These are phyloP conservation scores for Carex pumila DNA, from an alignment of 176 grass and related monocot genomes.

Conservation along the genomic window DNA sequence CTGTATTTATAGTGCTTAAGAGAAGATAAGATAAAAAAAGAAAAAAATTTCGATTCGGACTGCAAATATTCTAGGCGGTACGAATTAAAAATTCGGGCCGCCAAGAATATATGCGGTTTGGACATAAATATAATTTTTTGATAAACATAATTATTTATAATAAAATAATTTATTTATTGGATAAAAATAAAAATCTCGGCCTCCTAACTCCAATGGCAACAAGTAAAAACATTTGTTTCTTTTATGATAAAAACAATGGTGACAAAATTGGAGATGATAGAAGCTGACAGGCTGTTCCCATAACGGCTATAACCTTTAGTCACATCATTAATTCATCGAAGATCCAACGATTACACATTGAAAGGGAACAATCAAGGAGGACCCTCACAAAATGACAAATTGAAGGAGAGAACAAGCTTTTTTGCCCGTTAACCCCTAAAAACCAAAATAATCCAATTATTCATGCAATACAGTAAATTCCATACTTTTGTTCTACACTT, in stretches of 20 bases:
- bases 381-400: background rate
- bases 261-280: slow-evolving; percentile 8
- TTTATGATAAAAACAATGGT: background rate
- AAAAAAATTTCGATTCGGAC: too few relatives aligned
- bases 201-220: background rate
- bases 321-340: slow-evolving; percentile 29
- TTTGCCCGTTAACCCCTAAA: background rate
- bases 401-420: background rate
- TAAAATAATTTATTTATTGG: too few relatives aligned
- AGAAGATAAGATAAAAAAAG: too few relatives aligned
- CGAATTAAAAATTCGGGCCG: too few relatives aligned
- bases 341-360: slow-evolving; percentile 13
- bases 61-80: too few relatives aligned
- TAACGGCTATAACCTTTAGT: slow-evolving; percentile 18
- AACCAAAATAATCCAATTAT: background rate
- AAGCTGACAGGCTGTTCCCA: background rate
- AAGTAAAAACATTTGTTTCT: background rate
- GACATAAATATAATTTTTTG: too few relatives aligned
- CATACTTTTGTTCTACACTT: slow-evolving; percentile 7
- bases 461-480: background rate
- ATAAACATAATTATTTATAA: too few relatives aligned
- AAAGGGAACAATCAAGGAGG: background rate
- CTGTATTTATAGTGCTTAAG: too few relatives aligned
- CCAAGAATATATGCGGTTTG: too few relatives aligned
- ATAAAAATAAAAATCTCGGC: too few relatives aligned